Conservation (phyloP, 129 eudicot genomes). For the Kitagawia praeruptora region DNA sequence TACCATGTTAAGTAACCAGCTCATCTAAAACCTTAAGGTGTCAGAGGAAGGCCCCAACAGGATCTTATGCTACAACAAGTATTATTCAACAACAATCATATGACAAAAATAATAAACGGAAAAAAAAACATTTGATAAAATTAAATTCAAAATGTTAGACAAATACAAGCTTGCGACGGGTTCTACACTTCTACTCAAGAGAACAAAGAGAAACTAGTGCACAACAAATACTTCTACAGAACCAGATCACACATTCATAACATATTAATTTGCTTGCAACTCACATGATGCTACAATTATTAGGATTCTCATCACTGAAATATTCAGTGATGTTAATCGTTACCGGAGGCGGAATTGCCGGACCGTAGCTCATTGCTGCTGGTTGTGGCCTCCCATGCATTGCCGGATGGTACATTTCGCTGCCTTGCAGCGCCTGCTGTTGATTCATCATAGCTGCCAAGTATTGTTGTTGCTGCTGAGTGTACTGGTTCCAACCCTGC, state of each 20-base stretch:
- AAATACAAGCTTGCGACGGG: not conserved
- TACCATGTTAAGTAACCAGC: too few species aligned
- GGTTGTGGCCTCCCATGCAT: constrained; percentile 43
- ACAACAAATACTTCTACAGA: not conserved
- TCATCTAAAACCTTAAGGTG: too few species aligned
- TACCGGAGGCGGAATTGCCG: not conserved
- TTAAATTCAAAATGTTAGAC: not conserved
- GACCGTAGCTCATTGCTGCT: not conserved
- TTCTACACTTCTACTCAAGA: not conserved
- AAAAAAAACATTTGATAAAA: not conserved
- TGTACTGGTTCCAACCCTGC: constrained; percentile 39
- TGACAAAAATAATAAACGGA: too few species aligned
- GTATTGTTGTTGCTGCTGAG: constrained; percentile 59
- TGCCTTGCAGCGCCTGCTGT: constrained; percentile 33
- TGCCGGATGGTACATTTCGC: constrained; percentile 43
- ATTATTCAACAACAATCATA: too few species aligned
- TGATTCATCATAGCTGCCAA: constrained; percentile 89
- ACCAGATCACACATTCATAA: not conserved
- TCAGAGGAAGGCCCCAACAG: too few species aligned
- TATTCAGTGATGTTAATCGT: not conserved
- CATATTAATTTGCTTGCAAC: not conserved
- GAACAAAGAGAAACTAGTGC: not conserved
- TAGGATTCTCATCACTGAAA: constrained; percentile 8
- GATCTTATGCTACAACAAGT: too few species aligned
- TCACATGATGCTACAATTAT: constrained; percentile 10